Conservation (phyloP, 441 rosid genomes). For the Pelargonium myrrhifolium region DNA sequence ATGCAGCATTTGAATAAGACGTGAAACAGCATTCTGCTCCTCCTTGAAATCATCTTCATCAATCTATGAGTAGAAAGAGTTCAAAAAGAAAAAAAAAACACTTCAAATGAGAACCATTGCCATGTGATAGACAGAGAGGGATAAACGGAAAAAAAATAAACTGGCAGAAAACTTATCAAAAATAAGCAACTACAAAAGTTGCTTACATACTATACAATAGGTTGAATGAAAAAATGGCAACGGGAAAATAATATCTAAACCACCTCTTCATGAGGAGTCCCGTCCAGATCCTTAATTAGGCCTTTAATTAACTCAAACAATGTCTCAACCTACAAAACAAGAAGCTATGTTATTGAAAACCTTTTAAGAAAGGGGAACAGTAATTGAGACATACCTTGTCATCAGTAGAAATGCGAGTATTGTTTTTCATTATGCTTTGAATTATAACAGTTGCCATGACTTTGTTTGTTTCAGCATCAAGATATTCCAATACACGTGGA, state of each 20-base stretch:
- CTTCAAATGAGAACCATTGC: constrained; percentile 8
- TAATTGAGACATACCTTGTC: constrained; percentile 46
- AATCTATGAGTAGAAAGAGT: constrained; percentile 33
- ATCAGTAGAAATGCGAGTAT: constrained; percentile 60
- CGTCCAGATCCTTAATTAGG: constrained; percentile 86
- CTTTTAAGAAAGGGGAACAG: background rate
- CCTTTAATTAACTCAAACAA: constrained; percentile 85
- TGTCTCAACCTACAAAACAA: constrained; percentile 60
- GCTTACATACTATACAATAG: background rate
- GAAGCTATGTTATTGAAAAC: constrained; percentile 11
- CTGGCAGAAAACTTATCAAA: background rate
- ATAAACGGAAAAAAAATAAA: no score
- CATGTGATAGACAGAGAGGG: background rate
- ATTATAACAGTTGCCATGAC: constrained; percentile 88
- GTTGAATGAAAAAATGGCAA: background rate
- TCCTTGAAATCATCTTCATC: constrained; percentile 95
- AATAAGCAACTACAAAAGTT: background rate
- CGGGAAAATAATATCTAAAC: constrained; percentile 14
- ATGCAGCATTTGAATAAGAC: constrained; percentile 82
- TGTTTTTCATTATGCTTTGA: constrained; percentile 93
- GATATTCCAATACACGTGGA: constrained; percentile 76
- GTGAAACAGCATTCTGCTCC: constrained; percentile 94
- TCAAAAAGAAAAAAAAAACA: background rate
- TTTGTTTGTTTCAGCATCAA: constrained; percentile 81
- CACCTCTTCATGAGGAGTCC: constrained; percentile 57